phyloP scores from a whole-genome alignment of 225 moss, liverwort and hornwort genomes.

The Asterella californica region DNA sequence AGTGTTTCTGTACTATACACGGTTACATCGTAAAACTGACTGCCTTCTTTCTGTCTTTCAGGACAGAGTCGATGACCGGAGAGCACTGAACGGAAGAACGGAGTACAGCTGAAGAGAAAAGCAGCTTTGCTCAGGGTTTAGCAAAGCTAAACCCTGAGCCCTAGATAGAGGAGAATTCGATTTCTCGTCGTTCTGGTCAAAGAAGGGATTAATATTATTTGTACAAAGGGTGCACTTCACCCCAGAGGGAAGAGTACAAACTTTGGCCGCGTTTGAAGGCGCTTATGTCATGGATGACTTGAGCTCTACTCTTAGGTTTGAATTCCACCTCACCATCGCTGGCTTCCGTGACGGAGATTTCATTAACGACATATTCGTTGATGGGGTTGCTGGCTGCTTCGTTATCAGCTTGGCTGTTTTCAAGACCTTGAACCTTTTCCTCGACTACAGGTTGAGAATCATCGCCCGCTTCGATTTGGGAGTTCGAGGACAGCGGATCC shows the following conservation, averaged over 20 bases:
- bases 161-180: no score
- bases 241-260: slow-evolving; percentile 61
- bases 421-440: not conserved
- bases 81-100: no score
- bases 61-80: no score
- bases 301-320: slow-evolving; percentile 29
- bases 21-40: no score
- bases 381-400: slow-evolving; percentile 20
- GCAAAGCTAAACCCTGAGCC: no score
- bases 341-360: slow-evolving; percentile 9
- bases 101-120: no score
- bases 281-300: slow-evolving; percentile 53
- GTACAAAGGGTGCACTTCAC: slow-evolving; percentile 39
- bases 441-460: not conserved
- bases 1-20: no score
- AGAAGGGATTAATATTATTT: not conserved
- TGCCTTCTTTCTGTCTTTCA: no score
- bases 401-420: slow-evolving; percentile 26
- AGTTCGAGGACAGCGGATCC: not conserved
- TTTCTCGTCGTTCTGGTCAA: no score
- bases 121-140: no score
- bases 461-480: not conserved
- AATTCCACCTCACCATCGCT: not conserved
- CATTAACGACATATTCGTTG: slow-evolving; percentile 5
- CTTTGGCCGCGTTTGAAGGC: slow-evolving; percentile 82